Conservation (phyloP, 2,329 filamentous ascomycete species). For the Penicillium sp. region DNA sequence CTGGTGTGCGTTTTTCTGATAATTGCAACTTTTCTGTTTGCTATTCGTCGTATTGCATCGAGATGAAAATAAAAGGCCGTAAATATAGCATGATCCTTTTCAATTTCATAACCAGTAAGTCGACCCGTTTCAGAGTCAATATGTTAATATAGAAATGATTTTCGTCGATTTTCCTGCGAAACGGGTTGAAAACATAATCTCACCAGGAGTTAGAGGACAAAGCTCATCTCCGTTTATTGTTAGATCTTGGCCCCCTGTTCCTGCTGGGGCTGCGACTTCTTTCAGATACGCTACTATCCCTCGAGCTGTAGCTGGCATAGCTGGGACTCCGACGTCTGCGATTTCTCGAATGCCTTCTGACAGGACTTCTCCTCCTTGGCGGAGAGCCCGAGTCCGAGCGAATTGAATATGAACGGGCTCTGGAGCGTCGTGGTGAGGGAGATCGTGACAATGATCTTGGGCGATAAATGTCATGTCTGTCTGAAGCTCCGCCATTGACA, state of each 20-base stretch:
- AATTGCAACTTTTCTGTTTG: not conserved
- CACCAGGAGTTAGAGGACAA: not conserved
- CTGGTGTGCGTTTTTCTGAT: slow-evolving; percentile 69
- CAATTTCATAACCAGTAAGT: not conserved
- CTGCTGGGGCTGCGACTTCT: slow-evolving; percentile 46
- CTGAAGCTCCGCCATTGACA: slow-evolving; percentile 36
- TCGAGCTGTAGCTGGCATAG: slow-evolving; percentile 60
- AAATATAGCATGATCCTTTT: not conserved
- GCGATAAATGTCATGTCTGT: slow-evolving; percentile 55
- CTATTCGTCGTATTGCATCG: not conserved
- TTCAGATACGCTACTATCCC: slow-evolving; percentile 55
- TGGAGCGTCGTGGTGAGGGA: slow-evolving; percentile 35
- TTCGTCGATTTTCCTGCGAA: not conserved
- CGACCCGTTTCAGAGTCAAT: not conserved
- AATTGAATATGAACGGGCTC: slow-evolving; percentile 35
- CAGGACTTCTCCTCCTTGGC: slow-evolving; percentile 32
- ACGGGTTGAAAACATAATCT: not conserved
- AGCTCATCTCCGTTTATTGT: slow-evolving; percentile 7
- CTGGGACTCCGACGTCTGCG: slow-evolving; percentile 56
- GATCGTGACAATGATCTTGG: slow-evolving; percentile 56
- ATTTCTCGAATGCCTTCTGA: slow-evolving; percentile 32
- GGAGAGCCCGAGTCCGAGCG: slow-evolving; percentile 42
- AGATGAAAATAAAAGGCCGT: not conserved
- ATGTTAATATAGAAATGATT: not conserved
- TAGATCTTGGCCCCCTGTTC: slow-evolving; percentile 1